Percentiles rank a stretch among this genome's conserved stretches.
These are phyloP conservation scores for Microbotryum saponariae DNA, from an alignment of 1,284 basidiomycete genomes.

Conservation along the genomic window DNA sequence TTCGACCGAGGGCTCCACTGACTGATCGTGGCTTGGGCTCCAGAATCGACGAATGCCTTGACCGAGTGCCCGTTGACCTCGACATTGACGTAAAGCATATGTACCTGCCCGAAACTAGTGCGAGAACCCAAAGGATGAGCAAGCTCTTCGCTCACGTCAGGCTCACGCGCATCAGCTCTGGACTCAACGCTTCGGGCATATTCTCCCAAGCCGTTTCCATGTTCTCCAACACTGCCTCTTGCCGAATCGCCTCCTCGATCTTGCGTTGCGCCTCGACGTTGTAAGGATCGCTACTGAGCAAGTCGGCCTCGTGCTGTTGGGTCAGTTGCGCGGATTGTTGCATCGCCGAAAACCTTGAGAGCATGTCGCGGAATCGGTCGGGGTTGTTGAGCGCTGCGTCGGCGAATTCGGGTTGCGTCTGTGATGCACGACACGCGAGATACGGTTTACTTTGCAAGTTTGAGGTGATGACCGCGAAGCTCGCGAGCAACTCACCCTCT, in stretches of 20 bases:
- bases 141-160: too few relatives aligned
- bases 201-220: slow-evolving; percentile 78
- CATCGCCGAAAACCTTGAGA: slow-evolving; percentile 30
- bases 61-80: slow-evolving; percentile 86
- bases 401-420: slow-evolving; percentile 73
- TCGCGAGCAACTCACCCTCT: slow-evolving; percentile 48
- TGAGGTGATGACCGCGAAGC: slow-evolving; percentile 24
- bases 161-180: neutral
- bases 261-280: slow-evolving; percentile 79
- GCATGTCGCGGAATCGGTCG: slow-evolving; percentile 60
- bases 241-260: slow-evolving; percentile 89
- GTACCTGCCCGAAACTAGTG: slow-evolving; percentile 72
- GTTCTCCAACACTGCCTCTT: slow-evolving; percentile 79
- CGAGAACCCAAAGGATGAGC: neutral
- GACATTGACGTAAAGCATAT: slow-evolving; percentile 79
- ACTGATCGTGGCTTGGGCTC: slow-evolving; percentile 95
- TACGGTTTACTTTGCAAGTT: slow-evolving; percentile 19
- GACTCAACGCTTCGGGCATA: slow-evolving; percentile 44
- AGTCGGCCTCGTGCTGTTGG: slow-evolving; percentile 49
- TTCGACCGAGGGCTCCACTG: slow-evolving; percentile 38
- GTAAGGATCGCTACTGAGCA: slow-evolving; percentile 28
- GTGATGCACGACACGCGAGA: neutral
- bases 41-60: slow-evolving; percentile 96
- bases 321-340: slow-evolving; percentile 42
- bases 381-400: slow-evolving; percentile 62